Conservation (phyloP, 2,329 filamentous ascomycete genomes). For the Diaporthe citri region DNA sequence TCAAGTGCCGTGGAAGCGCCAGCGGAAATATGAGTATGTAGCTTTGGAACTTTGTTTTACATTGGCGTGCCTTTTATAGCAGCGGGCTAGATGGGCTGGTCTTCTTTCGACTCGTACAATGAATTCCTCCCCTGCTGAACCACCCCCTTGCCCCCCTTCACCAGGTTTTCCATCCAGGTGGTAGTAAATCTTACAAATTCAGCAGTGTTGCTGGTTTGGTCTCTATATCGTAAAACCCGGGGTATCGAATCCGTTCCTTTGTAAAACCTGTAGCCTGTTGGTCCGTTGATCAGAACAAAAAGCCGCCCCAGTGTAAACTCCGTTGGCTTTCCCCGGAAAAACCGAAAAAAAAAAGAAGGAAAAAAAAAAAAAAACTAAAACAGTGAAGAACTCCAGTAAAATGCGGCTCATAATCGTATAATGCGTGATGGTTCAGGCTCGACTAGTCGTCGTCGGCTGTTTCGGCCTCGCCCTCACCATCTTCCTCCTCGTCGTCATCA, state of each 20-base stretch:
- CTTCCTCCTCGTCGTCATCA: conserved; percentile 66
- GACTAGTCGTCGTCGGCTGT: conserved; percentile 42
- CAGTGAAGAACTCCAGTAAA: conserved; percentile 17
- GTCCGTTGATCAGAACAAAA: conserved; percentile 25
- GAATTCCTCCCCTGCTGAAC: neutral
- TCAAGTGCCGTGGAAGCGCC: neutral
- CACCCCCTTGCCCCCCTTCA: neutral
- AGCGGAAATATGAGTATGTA: neutral
- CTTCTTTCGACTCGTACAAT: conserved; percentile 12
- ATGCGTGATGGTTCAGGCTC: neutral
- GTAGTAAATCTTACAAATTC: conserved; percentile 31
- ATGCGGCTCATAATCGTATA: conserved; percentile 43
- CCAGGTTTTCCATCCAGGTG: neutral
- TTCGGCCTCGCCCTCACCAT: conserved; percentile 49
- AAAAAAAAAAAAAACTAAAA: neutral
- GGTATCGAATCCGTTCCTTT: conserved; percentile 36
- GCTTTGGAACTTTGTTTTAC: conserved; percentile 2
- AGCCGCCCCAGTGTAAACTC: conserved; percentile 25
- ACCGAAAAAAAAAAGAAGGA: no score
- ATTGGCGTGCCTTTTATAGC: neutral
- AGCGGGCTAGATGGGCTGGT: neutral
- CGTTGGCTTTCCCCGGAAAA: conserved; percentile 19
- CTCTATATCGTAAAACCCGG: conserved; percentile 32
- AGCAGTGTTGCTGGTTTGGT: conserved; percentile 39
- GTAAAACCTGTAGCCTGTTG: conserved; percentile 24